Evolutionary conservation across 1,139 yeast species (phyloP).

Genomic region (Fermentozyma sake): DNA sequence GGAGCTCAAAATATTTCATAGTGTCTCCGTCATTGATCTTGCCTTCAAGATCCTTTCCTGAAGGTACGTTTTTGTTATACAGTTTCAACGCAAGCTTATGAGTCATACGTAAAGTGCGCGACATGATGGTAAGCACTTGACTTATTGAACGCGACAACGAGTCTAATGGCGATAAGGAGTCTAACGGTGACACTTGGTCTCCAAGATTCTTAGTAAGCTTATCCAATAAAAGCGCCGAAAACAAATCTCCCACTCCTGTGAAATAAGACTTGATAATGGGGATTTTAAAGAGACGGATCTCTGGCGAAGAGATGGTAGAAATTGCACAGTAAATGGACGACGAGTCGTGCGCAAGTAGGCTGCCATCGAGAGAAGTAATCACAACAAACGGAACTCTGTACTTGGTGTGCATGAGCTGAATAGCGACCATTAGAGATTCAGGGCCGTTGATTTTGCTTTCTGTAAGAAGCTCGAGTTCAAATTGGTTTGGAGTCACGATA

Average conservation of each 20-base stretch:
- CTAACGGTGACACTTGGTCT: slow-evolving; percentile 2
- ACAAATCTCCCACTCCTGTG: slow-evolving; percentile 91
- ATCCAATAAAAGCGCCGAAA: slow-evolving; percentile 73
- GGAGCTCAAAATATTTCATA: slow-evolving; percentile 41
- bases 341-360: slow-evolving; percentile 5
- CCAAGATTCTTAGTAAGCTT: slow-evolving; percentile 34
- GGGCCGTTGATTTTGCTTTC: slow-evolving; percentile 45
- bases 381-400: slow-evolving; percentile 61
- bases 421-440: slow-evolving; percentile 40
- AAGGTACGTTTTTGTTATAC: slow-evolving; percentile 5
- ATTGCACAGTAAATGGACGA: slow-evolving; percentile 49
- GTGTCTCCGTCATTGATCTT: slow-evolving; percentile 33
- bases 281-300: slow-evolving; percentile 16
- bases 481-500: slow-evolving; percentile 85
- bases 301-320: slow-evolving; percentile 24
- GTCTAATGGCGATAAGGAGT: slow-evolving; percentile 2
- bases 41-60: slow-evolving; percentile 12
- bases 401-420: slow-evolving; percentile 43
- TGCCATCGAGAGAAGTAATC: slow-evolving; percentile 50
- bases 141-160: slow-evolving; percentile 33
- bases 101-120: slow-evolving; percentile 41
- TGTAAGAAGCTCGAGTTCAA: slow-evolving; percentile 74
- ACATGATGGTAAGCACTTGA: slow-evolving; percentile 49
- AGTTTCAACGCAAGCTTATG: slow-evolving; percentile 17
- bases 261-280: slow-evolving; percentile 67